phyloP scores from a whole-genome alignment of 2,329 filamentous ascomycete genomes.

The Cadophora gregata region DNA sequence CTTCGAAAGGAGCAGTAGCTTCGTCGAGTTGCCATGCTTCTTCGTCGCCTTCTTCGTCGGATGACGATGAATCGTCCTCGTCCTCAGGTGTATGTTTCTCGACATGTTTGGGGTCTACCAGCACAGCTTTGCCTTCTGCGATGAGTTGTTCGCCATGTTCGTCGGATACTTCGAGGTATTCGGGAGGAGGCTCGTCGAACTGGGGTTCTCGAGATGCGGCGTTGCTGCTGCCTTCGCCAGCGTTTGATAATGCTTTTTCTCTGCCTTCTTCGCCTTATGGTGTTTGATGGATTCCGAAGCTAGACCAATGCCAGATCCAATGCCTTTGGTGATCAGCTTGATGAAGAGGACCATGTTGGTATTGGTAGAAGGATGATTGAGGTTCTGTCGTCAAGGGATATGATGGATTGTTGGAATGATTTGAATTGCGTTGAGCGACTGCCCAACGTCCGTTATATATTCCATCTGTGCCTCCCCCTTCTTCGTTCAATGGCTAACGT shows the following conservation, averaged over 20 bases:
- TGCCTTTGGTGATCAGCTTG: constrained; percentile 21
- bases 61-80: constrained; percentile 24
- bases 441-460: neutral
- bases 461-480: constrained; percentile 2
- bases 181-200: constrained; percentile 30
- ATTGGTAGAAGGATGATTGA: neutral
- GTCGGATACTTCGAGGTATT: constrained; percentile 36
- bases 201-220: neutral
- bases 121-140: constrained; percentile 31
- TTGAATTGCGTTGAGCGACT: neutral
- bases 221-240: constrained; percentile 32
- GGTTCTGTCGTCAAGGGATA: neutral
- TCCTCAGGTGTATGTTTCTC: constrained; percentile 11
- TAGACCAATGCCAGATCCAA: constrained; percentile 39
- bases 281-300: constrained; percentile 37
- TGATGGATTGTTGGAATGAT: neutral
- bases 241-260: constrained; percentile 10
- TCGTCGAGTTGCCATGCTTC: constrained; percentile 41
- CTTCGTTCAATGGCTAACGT: neutral
- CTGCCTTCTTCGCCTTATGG: constrained; percentile 26
- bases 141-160: constrained; percentile 32
- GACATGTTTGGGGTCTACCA: constrained; percentile 19
- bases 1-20: constrained; percentile 20
- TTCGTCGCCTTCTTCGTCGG: constrained; percentile 36
- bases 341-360: constrained; percentile 35